Evolutionary conservation across 805 yeast species (phyloP), one percentile per base, ranked within the genome.

Genomic region (Suhomyces xylopsoci): DNA sequence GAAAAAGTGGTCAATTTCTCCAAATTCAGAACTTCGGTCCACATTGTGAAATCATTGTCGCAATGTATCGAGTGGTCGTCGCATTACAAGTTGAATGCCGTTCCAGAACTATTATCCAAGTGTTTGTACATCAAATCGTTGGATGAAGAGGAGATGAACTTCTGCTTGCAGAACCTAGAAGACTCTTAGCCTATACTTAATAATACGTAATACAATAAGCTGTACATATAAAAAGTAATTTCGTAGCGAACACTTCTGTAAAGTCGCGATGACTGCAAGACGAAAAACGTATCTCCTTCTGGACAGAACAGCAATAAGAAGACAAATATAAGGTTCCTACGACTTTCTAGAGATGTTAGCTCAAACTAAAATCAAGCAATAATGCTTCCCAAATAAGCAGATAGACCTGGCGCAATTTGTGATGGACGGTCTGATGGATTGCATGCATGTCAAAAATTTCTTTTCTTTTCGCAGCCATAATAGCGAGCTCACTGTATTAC

Each of bases 31-130:
- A 83, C 86, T 3, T 79, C 90, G 7, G 90, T 96, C 4, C 81
- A 82, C 55, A 84, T 90, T 47, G 90, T 90, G 36, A 87, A 88
- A 65, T 82, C 85, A 8, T 79, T 92, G 51, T 80, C 90, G 38
- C 88, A 88, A 62, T 82, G 87, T 61, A 89, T 92, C 48, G 96
- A 90, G 62, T 90, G 97, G 91, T 83, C 96, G 0, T 78, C 78
- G 46, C 77, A 86, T 53, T 92, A 90, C 72, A 63, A 74, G 12
- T 71, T 87, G 49, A 67, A 75, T 47, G 69, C 76, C 2, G 77
- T 87, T 49, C 78, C 81, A 10, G 92, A 89, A 48, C 66, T 91
- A 20, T 66, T 93, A 55, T 85, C 96, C 51, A 90, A 87, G 65
- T 92, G 97, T 68, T 79, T 91, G 34, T 91, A 91, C 69, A 81